A percentile compares a stretch with the other conserved stretches of the same genome.
These are phyloP conservation scores for Pestalotiopsis sp. DNA, from an alignment of 2,329 filamentous ascomycete species.

Conservation along the genomic window DNA sequence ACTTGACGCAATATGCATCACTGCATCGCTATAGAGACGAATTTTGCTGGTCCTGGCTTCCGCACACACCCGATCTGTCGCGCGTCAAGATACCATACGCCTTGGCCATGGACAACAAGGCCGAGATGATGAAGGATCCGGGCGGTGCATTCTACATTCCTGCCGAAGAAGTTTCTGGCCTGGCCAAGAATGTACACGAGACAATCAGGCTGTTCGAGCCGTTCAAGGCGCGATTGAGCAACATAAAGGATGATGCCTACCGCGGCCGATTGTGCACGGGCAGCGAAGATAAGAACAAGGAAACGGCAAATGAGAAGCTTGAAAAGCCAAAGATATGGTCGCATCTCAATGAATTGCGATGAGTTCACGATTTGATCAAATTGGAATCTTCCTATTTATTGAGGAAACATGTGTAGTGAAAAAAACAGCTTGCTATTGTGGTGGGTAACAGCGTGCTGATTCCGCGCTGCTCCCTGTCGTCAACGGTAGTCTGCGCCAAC, in stretches of 20 bases:
- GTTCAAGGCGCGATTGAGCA: neutral
- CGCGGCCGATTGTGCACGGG: neutral
- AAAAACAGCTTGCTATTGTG: too few relatives aligned
- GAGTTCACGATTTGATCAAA: neutral
- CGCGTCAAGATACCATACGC: neutral
- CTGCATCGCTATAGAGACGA: neutral
- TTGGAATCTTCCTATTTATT: too few relatives aligned
- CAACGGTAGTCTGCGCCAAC: neutral
- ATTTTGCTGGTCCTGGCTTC: neutral
- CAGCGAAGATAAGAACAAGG: neutral
- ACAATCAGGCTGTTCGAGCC: neutral
- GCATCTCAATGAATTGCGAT: neutral
- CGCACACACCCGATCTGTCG: neutral
- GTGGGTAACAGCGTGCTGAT: too few relatives aligned
- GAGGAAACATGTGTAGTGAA: too few relatives aligned
- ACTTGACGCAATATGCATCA: conserved; percentile 8
- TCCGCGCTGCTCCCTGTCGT: neutral
- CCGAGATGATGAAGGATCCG: neutral
- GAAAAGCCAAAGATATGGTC: neutral
- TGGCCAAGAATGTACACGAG: neutral
- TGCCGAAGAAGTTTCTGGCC: neutral
- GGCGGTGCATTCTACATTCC: neutral
- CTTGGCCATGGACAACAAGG: neutral
- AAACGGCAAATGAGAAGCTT: neutral
- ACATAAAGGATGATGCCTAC: neutral